phyloP scores from a whole-genome alignment of 1,139 yeast species.

The Yamadazyma taylorii region DNA sequence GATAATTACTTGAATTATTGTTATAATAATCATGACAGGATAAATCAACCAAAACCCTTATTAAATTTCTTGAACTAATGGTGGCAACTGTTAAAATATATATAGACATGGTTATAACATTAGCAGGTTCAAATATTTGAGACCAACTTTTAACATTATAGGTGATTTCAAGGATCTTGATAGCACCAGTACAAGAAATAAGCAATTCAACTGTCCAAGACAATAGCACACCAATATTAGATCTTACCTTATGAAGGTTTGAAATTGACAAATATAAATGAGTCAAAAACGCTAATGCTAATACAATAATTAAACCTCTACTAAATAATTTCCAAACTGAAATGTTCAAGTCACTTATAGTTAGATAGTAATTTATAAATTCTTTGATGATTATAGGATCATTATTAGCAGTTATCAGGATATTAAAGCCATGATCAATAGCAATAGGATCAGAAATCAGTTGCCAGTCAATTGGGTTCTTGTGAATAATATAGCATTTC shows the following conservation, averaged over 20 bases:
- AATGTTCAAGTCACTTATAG: slow-evolving; percentile 14
- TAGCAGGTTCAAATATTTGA: slow-evolving; percentile 31
- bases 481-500: slow-evolving; percentile 33
- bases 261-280: slow-evolving; percentile 47
- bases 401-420: slow-evolving; percentile 1
- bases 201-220: slow-evolving; percentile 58
- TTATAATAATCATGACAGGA: slow-evolving; percentile 11
- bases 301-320: slow-evolving; percentile 9
- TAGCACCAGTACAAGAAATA: slow-evolving; percentile 55
- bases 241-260: slow-evolving; percentile 55
- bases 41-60: slow-evolving; percentile 26
- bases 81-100: slow-evolving; percentile 28
- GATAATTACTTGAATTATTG: slow-evolving; percentile 16
- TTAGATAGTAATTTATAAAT: slow-evolving; percentile 23
- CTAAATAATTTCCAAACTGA: neutral
- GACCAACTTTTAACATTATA: slow-evolving; percentile 26
- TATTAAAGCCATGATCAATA: neutral
- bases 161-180: slow-evolving; percentile 27
- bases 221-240: slow-evolving; percentile 57
- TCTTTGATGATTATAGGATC: slow-evolving; percentile 15
- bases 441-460: neutral
- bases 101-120: slow-evolving; percentile 25
- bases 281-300: slow-evolving; percentile 13
- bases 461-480: neutral
- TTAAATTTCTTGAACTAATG: slow-evolving; percentile 32